A percentile compares a stretch with the other conserved stretches of the same genome.
These are phyloP conservation scores for Mallotus repandus DNA, from an alignment of 441 rosid species.

Conservation along the genomic window DNA sequence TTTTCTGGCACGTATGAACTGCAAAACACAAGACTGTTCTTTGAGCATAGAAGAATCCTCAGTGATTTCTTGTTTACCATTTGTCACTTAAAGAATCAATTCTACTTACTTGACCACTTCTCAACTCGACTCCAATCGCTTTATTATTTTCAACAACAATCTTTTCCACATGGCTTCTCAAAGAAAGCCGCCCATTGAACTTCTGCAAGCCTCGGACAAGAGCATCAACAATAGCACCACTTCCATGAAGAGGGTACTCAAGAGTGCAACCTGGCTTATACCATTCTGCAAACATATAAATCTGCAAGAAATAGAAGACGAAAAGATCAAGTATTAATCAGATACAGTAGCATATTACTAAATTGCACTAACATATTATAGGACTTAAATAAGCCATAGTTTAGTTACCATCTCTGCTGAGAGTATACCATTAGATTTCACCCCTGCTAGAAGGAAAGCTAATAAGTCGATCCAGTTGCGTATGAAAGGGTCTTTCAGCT, in stretches of 20 bases:
- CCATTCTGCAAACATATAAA: slow-evolving; percentile 96
- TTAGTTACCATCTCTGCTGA: slow-evolving; percentile 99
- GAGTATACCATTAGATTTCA: slow-evolving; percentile 92
- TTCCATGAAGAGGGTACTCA: slow-evolving; percentile 88
- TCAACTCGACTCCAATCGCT: slow-evolving; percentile 83
- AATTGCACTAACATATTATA: background rate
- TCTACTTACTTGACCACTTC: slow-evolving; percentile 73
- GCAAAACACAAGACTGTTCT: slow-evolving; percentile 22
- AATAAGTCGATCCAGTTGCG: slow-evolving; percentile 94
- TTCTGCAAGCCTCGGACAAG: slow-evolving; percentile 84
- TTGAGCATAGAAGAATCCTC: background rate
- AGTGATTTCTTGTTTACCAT: background rate
- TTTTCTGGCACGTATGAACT: slow-evolving; percentile 80
- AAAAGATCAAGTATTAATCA: background rate
- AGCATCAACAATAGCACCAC: slow-evolving; percentile 75
- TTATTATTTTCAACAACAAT: slow-evolving; percentile 68
- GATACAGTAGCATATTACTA: background rate
- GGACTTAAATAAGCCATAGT: slow-evolving; percentile 27
- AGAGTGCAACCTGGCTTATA: slow-evolving; percentile 85
- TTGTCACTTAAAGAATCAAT: background rate
- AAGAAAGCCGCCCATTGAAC: slow-evolving; percentile 73
- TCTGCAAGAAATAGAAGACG: slow-evolving; percentile 38
- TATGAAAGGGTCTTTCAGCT: slow-evolving; percentile 73
- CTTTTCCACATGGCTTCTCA: slow-evolving; percentile 74
- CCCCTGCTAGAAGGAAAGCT: slow-evolving; percentile 94